Base-by-base conservation (phyloP, 2,329 filamentous ascomycete genomes). In the Neonectria punicea region DNA sequence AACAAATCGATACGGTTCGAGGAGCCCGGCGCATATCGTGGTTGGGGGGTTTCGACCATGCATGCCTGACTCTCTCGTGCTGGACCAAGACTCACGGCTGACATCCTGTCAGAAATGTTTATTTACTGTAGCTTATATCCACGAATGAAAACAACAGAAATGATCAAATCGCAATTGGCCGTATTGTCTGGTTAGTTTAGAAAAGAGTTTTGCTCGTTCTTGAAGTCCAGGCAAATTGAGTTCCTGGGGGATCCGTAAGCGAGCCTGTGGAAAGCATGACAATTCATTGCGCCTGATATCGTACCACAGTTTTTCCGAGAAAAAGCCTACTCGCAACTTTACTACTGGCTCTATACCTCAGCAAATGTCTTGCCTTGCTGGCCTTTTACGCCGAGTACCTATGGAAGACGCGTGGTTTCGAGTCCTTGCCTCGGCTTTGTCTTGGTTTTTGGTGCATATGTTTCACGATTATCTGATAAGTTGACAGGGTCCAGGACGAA, bases 41-140 rank as follows among this genome's bases (percentile, higher is more conserved):
- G 60, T 30, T 32, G 32, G 22, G 13, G 16, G 32, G 14, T 16
- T n/a, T 6, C 16, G 49, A n/a, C n/a, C n/a, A 16, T 6, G 14
- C 14, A 36, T 56, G 18, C 9, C 28, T 44, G 39, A 20, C 18
- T 34, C 28, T 36, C 51, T 18, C 8, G 32, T 25, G 22, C 22
- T 36, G 32, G 36, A 14, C 9, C n/a, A 34, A 51, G 30, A 18
- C 49, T 49, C 36, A 43, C 28, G 50, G 28, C 47, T 25, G 32
- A 34, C 54, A 59, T 44, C 46, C 43, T 63, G n/a, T 46, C 55
- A 46, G 46, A 64, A 46, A 51, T 64, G 20, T 62, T 53, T 44
- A 39, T 59, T 46, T 56, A 63, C 36, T 59, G 36, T 60, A 64
- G 34, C 56, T 20, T 64, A 46, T 59, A 59, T 51, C 39, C 22